A percentile compares a stretch with the other conserved stretches of the same genome.
These are phyloP conservation scores for Avena sativa DNA, from an alignment of 176 grass and related monocot species.

Conservation along the genomic window DNA sequence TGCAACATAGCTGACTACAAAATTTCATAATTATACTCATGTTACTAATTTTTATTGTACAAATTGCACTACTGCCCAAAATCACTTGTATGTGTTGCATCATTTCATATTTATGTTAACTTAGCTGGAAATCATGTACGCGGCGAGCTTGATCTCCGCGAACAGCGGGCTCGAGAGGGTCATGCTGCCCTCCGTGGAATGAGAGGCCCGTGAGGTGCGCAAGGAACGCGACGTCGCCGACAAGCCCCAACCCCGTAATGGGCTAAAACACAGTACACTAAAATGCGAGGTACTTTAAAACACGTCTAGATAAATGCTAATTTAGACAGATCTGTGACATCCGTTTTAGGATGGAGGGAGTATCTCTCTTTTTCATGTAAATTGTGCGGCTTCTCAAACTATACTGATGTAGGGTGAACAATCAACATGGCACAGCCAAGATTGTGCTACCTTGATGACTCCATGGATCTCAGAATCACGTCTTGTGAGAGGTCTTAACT, in stretches of 20 bases:
- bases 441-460: neutral
- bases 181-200: too few species aligned
- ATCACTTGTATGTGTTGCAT: neutral
- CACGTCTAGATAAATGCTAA: too few species aligned
- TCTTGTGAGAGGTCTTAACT: too few species aligned
- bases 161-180: too few species aligned
- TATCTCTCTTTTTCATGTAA: neutral
- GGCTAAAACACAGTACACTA: too few species aligned
- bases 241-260: too few species aligned
- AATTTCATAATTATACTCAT: neutral
- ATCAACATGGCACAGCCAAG: neutral
- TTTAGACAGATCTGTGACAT: too few species aligned
- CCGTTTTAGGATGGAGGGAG: too few species aligned
- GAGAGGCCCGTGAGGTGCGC: too few species aligned
- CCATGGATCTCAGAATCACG: neutral
- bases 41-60: neutral
- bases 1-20: neutral
- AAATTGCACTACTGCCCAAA: neutral
- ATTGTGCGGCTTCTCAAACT: neutral
- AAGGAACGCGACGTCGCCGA: too few species aligned
- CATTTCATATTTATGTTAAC: neutral
- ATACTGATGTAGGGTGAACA: neutral
- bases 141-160: too few species aligned
- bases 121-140: constrained; percentile 9
- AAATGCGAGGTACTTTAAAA: too few species aligned